phyloP scores from a whole-genome alignment of 2,329 filamentous ascomycete genomes.

The Fusarium musae region DNA sequence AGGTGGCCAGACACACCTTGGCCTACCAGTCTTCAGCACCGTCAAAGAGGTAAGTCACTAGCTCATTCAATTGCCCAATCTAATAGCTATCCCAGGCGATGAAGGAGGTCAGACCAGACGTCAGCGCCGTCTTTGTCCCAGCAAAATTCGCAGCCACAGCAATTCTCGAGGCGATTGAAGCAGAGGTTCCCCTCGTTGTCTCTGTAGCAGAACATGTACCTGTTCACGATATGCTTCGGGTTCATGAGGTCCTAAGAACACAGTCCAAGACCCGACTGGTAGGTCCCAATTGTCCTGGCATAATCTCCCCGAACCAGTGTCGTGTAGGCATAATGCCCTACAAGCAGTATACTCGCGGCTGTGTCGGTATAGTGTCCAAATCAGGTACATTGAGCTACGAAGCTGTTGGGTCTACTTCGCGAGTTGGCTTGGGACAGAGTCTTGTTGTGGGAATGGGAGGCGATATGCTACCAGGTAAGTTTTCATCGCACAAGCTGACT shows the following conservation, averaged over 20 bases:
- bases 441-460: constrained; percentile 82
- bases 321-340: constrained; percentile 56
- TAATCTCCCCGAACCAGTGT: constrained; percentile 79
- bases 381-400: constrained; percentile 85
- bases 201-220: constrained; percentile 85
- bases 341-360: constrained; percentile 62
- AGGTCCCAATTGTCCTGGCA: constrained; percentile 84
- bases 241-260: constrained; percentile 75
- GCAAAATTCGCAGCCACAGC: constrained; percentile 73
- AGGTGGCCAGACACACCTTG: constrained; percentile 48
- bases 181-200: constrained; percentile 80
- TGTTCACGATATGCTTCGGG: constrained; percentile 78
- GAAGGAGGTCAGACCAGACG: constrained; percentile 63
- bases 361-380: constrained; percentile 81
- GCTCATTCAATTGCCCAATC: no score
- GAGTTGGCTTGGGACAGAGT: constrained; percentile 80
- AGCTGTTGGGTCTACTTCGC: constrained; percentile 77
- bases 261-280: constrained; percentile 79
- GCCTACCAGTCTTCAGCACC: constrained; percentile 51
- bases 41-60: constrained; percentile 45
- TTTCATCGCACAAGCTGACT: fast-evolving
- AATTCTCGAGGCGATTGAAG: constrained; percentile 80
- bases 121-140: constrained; percentile 79
- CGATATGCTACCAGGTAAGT: constrained; percentile 72
- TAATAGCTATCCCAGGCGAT: constrained; percentile 45